Evolutionary conservation across 1,284 basidiomycete species (phyloP), one percentile per base, ranked within the genome.

Genomic region (Mycena sp.): DNA sequence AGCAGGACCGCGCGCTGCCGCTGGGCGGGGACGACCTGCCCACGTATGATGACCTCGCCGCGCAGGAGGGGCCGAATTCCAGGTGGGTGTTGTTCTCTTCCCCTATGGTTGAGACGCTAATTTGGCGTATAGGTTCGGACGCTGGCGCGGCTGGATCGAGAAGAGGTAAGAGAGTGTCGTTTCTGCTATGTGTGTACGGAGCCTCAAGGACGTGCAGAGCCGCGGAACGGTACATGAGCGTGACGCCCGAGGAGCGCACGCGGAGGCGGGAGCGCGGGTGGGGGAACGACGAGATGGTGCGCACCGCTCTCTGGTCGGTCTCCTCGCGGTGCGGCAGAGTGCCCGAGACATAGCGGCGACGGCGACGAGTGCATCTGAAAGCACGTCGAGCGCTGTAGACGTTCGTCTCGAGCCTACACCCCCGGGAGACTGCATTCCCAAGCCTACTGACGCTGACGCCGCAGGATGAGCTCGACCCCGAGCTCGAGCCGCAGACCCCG

Each of bases 131-230:
- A 92, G 91, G 71, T 93, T 94, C 70, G 92, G 92, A 38, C 82
- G 92, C 64, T 94, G 92, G 92, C 85, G 83, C 72, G 85, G 87
- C 19, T 94, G 92, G 92, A 90, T 94, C 63, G 92, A 94, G 79
- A 94, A 94, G 76, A 84, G 40, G 12, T 12, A 19, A 25, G n/a
- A 46, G 51, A 37, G 32, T 19, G 10, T 37, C 14, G 54, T 71
- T 52, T n/a, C 64, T 80, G 80, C 79, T 81, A 70, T 79, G 74
- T 66, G 72, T 76, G 51, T 81, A 74, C 21, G 76, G 76, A 12
- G 72, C 71, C 38, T 80, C 74, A 58, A 83, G 83, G 52, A 79
- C 77, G 1, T 81, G 81, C 63, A 78, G 92, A 75, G 92, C 92
- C n/a, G 91, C 91, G 28, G 92, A 93, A 70, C 84, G 92, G 26